These are phyloP conservation scores for Tarenaya hassleriana DNA, from an alignment of 345 rosid species.

Conservation along the genomic window DNA sequence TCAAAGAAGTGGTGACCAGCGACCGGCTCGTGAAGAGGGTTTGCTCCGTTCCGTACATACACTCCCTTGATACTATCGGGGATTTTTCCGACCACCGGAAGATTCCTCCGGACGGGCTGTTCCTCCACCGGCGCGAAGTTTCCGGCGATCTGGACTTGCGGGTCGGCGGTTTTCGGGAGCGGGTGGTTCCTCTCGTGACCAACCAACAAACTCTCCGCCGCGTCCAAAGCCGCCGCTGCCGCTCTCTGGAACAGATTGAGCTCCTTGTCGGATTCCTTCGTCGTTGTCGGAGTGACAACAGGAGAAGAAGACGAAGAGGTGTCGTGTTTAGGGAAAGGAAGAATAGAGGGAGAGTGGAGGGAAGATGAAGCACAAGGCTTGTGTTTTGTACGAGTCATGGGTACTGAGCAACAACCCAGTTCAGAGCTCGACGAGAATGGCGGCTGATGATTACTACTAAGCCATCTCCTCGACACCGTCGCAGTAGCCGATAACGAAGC, in stretches of 20 bases:
- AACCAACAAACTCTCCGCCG: conserved; percentile 47
- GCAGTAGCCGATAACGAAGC: conserved; percentile 30
- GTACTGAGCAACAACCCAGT: conserved; percentile 18
- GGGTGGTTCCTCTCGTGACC: conserved; percentile 51
- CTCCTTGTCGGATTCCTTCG: conserved; percentile 22
- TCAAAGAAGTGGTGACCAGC: conserved; percentile 89
- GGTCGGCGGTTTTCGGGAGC: conserved; percentile 75
- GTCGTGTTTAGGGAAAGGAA: conserved; percentile 43
- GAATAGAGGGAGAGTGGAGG: conserved; percentile 48
- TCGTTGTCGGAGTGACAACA: conserved; percentile 18
- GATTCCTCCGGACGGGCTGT: conserved; percentile 44
- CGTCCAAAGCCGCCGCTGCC: conserved; percentile 50
- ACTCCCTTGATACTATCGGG: conserved; percentile 64
- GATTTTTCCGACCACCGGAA: conserved; percentile 56
- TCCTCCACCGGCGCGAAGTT: conserved; percentile 78
- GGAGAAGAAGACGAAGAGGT: conserved; percentile 29
- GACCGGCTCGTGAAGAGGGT: conserved; percentile 75
- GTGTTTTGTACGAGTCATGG: conserved; percentile 25
- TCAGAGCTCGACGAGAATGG: conserved; percentile 28
- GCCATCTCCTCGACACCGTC: conserved; percentile 29
- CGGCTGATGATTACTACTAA: conserved; percentile 20
- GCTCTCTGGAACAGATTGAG: conserved; percentile 57
- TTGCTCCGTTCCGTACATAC: conserved; percentile 79
- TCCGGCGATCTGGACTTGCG: conserved; percentile 62
- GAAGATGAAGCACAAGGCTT: conserved; percentile 38